A percentile compares a stretch with the other conserved stretches of the same genome.
Evolutionary conservation across 2,329 filamentous ascomycete genomes (phyloP).

Genomic region (Geosmithia putterillii): DNA sequence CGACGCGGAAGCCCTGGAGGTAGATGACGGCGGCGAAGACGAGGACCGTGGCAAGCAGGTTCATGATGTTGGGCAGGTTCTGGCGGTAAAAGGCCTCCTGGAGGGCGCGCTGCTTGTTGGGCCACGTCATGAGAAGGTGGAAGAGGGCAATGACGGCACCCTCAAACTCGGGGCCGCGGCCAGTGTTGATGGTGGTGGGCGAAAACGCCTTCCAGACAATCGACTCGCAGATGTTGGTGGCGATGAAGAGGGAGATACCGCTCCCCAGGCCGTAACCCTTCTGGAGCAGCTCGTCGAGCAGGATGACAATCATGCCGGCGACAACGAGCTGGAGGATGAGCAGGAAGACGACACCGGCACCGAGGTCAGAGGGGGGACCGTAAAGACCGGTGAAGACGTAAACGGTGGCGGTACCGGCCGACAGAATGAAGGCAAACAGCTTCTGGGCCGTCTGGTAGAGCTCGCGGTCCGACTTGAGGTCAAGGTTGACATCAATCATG

Average conservation of each 20-base stretch:
- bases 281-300: constrained; percentile 96
- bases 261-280: constrained; percentile 98
- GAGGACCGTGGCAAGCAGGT: constrained; percentile 81
- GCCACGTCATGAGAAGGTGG: constrained; percentile 96
- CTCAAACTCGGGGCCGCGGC: constrained; percentile 97
- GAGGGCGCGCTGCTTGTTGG: constrained; percentile 97
- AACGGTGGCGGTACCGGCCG: constrained; percentile 93
- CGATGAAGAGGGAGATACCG: constrained; percentile 98
- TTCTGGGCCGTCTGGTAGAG: constrained; percentile 99
- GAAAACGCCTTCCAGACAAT: constrained; percentile 99
- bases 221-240: constrained; percentile 99
- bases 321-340: constrained; percentile 96
- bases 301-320: constrained; percentile 96
- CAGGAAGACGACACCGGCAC: constrained; percentile 95
- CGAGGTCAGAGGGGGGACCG: constrained; percentile 89
- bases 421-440: constrained; percentile 94
- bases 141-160: constrained; percentile 96
- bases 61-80: constrained; percentile 99
- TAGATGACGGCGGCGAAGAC: constrained; percentile 99
- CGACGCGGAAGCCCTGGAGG: constrained; percentile 97
- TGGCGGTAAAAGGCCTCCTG: constrained; percentile 99
- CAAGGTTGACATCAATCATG: constrained; percentile 99
- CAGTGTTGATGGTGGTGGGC: constrained; percentile 97
- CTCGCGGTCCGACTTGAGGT: constrained; percentile 99
- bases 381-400: constrained; percentile 98